Evolutionary conservation across 2,329 filamentous ascomycete genomes (phyloP).

Genomic region (Colletotrichum lini): DNA sequence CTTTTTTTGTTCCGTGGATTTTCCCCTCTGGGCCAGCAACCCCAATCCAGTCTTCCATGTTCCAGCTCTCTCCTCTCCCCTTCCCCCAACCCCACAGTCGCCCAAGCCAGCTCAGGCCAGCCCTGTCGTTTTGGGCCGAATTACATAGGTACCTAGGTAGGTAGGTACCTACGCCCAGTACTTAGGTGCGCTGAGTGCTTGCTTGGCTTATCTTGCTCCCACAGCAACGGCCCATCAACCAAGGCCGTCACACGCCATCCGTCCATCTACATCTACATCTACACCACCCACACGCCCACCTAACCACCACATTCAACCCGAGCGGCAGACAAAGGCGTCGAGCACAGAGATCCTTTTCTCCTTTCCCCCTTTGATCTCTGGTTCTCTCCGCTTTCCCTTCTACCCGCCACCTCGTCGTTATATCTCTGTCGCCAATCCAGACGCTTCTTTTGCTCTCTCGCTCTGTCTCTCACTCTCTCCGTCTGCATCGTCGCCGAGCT

Average conservation of each 20-base stretch:
- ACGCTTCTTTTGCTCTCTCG: neutral
- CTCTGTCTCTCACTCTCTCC: neutral
- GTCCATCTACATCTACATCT: conserved; percentile 1
- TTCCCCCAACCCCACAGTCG: neutral
- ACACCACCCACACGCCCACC: conserved; percentile 5
- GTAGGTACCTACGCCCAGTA: no score
- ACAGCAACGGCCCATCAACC: conserved; percentile 43
- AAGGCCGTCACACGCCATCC: conserved; percentile 29
- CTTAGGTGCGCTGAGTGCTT: neutral
- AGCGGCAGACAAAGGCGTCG: conserved; percentile 36
- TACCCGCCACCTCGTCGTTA: conserved; percentile 11
- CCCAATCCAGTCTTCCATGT: neutral
- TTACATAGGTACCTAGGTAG: no score
- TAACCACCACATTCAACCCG: conserved; percentile 17
- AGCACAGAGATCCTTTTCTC: conserved; percentile 35
- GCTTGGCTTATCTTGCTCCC: conserved; percentile 39
- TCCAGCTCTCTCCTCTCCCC: neutral
- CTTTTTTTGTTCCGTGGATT: conserved; percentile 21
- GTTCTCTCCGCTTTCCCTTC: neutral
- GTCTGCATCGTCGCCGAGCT: conserved; percentile 16
- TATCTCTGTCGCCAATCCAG: conserved; percentile 17
- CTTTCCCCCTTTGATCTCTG: conserved; percentile 13
- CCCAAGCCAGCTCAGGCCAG: neutral
- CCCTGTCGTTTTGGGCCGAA: neutral
- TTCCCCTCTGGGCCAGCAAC: conserved; percentile 13